Percentiles rank a stretch among this genome's conserved stretches.
Evolutionary conservation across 2,329 filamentous ascomycete genomes (phyloP).

Genomic region (Fusarium praegraminearum): DNA sequence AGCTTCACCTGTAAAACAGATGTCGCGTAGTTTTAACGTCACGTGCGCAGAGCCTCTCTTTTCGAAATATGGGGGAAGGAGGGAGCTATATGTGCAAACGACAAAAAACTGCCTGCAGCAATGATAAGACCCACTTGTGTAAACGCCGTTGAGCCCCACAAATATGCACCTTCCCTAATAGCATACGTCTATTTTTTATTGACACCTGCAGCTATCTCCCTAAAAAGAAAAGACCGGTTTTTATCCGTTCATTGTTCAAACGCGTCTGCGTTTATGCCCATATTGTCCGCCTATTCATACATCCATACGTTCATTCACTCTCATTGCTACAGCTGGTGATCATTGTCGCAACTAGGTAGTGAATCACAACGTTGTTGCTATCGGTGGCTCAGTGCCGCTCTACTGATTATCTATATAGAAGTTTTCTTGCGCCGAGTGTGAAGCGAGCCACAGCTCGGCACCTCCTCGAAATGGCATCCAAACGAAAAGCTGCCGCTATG

Average conservation of each 20-base stretch:
- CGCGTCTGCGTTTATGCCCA: constrained; percentile 39
- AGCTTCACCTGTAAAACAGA: constrained; percentile 49
- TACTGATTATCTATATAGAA: constrained; percentile 36
- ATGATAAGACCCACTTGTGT: neutral
- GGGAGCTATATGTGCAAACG: neutral
- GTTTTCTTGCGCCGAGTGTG: constrained; percentile 31
- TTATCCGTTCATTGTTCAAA: constrained; percentile 43
- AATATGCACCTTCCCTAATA: neutral
- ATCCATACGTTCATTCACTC: constrained; percentile 8
- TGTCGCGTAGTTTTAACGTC: constrained; percentile 58
- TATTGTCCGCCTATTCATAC: constrained; percentile 26
- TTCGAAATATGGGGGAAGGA: neutral
- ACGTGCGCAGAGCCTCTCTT: constrained; percentile 52
- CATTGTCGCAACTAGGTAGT: constrained; percentile 14
- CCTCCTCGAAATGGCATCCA: constrained; percentile 79
- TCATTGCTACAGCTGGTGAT: neutral
- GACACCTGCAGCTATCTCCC: neutral
- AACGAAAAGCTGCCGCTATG: constrained; percentile 87
- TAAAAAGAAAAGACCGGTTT: constrained; percentile 34
- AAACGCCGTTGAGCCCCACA: neutral
- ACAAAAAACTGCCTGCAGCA: neutral
- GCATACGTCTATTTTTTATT: neutral
- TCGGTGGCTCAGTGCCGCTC: constrained; percentile 5
- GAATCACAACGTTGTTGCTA: constrained; percentile 11
- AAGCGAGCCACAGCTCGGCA: constrained; percentile 31